These are phyloP conservation scores for Mycena polygramma DNA, from an alignment of 768 basidiomycete species.

Conservation along the genomic window DNA sequence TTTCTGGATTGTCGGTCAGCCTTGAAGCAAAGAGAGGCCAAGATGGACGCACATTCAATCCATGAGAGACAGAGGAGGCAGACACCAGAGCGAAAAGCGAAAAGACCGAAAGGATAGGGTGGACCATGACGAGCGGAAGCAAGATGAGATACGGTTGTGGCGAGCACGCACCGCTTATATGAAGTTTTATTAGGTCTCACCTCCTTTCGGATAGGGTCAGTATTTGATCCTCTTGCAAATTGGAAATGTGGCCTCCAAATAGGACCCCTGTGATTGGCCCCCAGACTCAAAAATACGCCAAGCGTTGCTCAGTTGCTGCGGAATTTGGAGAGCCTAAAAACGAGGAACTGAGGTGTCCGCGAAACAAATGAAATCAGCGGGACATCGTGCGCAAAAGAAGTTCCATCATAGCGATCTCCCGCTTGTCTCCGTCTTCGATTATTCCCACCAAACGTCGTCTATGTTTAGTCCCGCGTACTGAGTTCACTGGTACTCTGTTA, in stretches of 20 bases:
- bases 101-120: conserved; percentile 18
- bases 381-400: too few species aligned
- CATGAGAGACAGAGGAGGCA: conserved; percentile 17
- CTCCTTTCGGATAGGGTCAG: conserved; percentile 16
- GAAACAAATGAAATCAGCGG: too few species aligned
- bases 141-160: too few species aligned
- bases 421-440: too few species aligned
- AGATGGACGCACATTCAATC: conserved; percentile 7
- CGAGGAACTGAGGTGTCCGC: too few species aligned
- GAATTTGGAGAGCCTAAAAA: too few species aligned
- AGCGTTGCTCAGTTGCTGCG: too few species aligned
- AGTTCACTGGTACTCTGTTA: too few species aligned
- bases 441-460: too few species aligned
- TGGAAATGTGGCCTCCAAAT: neutral
- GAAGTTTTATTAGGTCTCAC: conserved; percentile 2
- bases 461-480: too few species aligned
- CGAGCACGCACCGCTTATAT: neutral
- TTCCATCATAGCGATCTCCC: too few species aligned
- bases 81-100: conserved; percentile 28
- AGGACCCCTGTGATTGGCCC: neutral
- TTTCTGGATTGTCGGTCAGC: conserved; percentile 13
- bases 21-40: neutral
- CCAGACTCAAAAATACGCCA: too few species aligned
- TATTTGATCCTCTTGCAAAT: neutral
- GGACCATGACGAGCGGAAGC: conserved; percentile 23